A percentile compares a stretch with the other conserved stretches of the same genome.
phyloP scores from a whole-genome alignment of 345 rosid genomes.

The Passiflora organensis region DNA sequence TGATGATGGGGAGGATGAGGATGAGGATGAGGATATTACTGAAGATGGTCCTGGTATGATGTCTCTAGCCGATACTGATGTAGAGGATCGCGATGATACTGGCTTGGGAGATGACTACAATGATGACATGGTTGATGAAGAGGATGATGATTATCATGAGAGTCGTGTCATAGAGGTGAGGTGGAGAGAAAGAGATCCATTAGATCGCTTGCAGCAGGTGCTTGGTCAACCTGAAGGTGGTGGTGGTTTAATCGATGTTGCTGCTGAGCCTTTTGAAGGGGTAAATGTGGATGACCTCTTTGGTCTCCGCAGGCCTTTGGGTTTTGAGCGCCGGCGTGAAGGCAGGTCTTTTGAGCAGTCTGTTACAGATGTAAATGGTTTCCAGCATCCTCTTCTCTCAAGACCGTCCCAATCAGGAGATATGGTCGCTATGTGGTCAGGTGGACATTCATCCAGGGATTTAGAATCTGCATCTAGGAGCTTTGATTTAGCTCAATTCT shows the following conservation, averaged over 20 bases:
- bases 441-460: conserved; percentile 66
- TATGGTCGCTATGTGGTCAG: conserved; percentile 53
- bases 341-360: conserved; percentile 69
- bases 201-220: conserved; percentile 89
- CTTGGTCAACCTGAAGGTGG: conserved; percentile 80
- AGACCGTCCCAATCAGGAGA: conserved; percentile 78
- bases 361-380: conserved; percentile 66
- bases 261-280: conserved; percentile 95
- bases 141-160: conserved; percentile 90
- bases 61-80: conserved; percentile 93
- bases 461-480: conserved; percentile 60
- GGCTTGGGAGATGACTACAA: conserved; percentile 87
- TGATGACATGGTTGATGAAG: conserved; percentile 96
- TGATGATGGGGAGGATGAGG: conserved; percentile 88
- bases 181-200: conserved; percentile 96
- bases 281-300: conserved; percentile 91
- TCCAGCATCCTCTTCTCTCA: conserved; percentile 85
- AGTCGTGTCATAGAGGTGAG: conserved; percentile 83
- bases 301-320: conserved; percentile 82
- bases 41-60: conserved; percentile 95
- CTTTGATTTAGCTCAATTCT: conserved; percentile 74
- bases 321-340: conserved; percentile 81
- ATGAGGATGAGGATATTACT: conserved; percentile 85
- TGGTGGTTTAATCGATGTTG: conserved; percentile 69
- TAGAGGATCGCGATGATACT: conserved; percentile 87